Evolutionary conservation across 2,329 filamentous ascomycete species (phyloP).

Genomic region (Ophiostoma ips): DNA sequence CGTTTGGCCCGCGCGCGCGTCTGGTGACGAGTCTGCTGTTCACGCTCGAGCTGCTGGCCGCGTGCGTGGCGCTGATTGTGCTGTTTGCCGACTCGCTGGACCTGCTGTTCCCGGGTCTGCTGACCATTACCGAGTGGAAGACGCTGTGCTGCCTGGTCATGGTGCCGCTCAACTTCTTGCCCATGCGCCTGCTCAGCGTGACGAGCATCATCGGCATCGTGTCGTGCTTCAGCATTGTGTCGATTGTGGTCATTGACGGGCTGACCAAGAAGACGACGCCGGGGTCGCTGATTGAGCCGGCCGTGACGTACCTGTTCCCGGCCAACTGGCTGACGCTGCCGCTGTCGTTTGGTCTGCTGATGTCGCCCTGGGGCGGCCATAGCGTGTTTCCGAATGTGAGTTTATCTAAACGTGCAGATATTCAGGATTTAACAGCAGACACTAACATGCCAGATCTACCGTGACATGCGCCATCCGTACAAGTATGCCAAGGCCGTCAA

Average conservation of each 20-base stretch:
- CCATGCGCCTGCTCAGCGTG: slow-evolving; percentile 71
- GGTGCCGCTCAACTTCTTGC: slow-evolving; percentile 71
- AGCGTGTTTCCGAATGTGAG: slow-evolving; percentile 64
- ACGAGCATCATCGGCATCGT: slow-evolving; percentile 89
- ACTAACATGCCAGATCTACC: slow-evolving; percentile 33
- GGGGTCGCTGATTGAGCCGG: slow-evolving; percentile 71
- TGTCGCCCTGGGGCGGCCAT: slow-evolving; percentile 56
- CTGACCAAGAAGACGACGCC: slow-evolving; percentile 65
- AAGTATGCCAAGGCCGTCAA: slow-evolving; percentile 46
- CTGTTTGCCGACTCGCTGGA: slow-evolving; percentile 87
- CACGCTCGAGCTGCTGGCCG: slow-evolving; percentile 71
- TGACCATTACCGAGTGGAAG: slow-evolving; percentile 65
- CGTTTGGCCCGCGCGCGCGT: slow-evolving; percentile 71
- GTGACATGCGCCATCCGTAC: slow-evolving; percentile 58
- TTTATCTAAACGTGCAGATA: too few relatives aligned
- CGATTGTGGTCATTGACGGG: slow-evolving; percentile 75
- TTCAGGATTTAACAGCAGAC: too few relatives aligned
- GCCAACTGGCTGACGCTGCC: slow-evolving; percentile 77
- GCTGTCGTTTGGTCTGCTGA: slow-evolving; percentile 77
- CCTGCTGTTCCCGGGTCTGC: slow-evolving; percentile 57
- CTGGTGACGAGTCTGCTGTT: slow-evolving; percentile 76
- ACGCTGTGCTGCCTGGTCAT: slow-evolving; percentile 65
- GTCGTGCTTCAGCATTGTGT: slow-evolving; percentile 75
- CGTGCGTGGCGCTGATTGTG: slow-evolving; percentile 78
- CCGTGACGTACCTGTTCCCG: slow-evolving; percentile 68